Percentiles rank a stretch among this genome's conserved stretches.
Conservation (phyloP, 2,329 filamentous ascomycete species). For the Sphaerostilbella broomeana region DNA sequence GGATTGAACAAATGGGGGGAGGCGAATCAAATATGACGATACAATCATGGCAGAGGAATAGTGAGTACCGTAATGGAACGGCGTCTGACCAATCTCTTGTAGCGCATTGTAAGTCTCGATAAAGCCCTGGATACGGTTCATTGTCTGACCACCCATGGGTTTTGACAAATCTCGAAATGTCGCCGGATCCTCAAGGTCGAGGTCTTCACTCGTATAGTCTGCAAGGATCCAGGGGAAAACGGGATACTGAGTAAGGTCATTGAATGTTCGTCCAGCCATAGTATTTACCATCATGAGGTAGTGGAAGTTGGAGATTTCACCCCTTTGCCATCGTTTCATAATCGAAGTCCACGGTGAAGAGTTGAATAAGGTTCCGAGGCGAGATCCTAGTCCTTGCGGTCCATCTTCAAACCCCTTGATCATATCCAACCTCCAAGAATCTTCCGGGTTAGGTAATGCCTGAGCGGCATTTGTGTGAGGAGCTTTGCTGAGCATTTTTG, state of each 20-base stretch:
- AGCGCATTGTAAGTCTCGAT: conserved; percentile 80
- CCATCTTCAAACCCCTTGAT: conserved; percentile 59
- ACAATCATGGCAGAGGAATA: conserved; percentile 99
- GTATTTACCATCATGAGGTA: conserved; percentile 99
- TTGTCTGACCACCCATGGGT: conserved; percentile 89
- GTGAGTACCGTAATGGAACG: conserved; percentile 97
- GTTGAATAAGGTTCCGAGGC: conserved; percentile 89
- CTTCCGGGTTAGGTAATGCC: conserved; percentile 69
- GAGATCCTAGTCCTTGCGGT: conserved; percentile 66
- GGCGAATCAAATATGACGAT: conserved; percentile 86
- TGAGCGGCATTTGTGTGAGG: conserved; percentile 69
- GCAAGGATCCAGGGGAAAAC: conserved; percentile 97
- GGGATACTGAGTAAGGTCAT: conserved; percentile 95
- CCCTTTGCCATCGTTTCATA: conserved; percentile 83
- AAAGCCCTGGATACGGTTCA: conserved; percentile 69
- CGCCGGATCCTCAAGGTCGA: conserved; percentile 77
- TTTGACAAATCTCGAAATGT: conserved; percentile 89
- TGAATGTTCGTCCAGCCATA: conserved; percentile 93
- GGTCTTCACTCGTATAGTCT: conserved; percentile 88
- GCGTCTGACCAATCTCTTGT: conserved; percentile 83
- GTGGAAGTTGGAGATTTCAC: conserved; percentile 97
- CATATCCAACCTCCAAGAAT: conserved; percentile 85
- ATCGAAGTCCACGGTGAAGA: conserved; percentile 74
- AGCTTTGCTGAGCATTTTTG: conserved; percentile 68
- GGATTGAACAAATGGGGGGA: conserved; percentile 94